These are phyloP conservation scores for Suhomyces tanzawaensis DNA, from an alignment of 805 yeast genomes.

Conservation along the genomic window DNA sequence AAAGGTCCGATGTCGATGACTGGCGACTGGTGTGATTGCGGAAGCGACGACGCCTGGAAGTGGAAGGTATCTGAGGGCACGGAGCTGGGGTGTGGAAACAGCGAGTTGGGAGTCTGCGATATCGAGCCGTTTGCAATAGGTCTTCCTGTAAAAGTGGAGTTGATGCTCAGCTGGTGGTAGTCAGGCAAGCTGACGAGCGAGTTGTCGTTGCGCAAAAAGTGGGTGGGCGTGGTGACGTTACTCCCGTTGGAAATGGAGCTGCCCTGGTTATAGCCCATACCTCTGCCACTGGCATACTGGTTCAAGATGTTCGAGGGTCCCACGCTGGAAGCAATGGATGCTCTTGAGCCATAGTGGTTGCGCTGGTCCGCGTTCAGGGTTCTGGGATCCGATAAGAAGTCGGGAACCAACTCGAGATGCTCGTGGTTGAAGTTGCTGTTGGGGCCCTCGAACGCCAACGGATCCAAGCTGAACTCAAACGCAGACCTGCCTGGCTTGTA, in stretches of 20 bases:
- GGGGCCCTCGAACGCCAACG: conserved; percentile 49
- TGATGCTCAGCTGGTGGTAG: conserved; percentile 11
- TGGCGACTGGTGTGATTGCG: conserved; percentile 1
- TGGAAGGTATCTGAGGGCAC: conserved; percentile 3
- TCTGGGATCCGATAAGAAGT: not conserved
- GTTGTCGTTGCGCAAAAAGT: conserved; percentile 22
- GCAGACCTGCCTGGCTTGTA: conserved; percentile 1
- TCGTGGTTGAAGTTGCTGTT: conserved; percentile 14
- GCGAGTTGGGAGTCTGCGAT: conserved; percentile 21
- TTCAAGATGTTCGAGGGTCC: conserved; percentile 8
- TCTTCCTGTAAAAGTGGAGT: conserved; percentile 8
- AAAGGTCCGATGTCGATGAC: not conserved
- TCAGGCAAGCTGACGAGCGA: conserved; percentile 34
- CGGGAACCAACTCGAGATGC: not conserved
- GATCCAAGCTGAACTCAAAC: conserved; percentile 41
- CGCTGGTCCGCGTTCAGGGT: not conserved
- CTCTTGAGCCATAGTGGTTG: not conserved
- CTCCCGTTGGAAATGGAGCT: conserved; percentile 8
- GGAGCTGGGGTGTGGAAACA: conserved; percentile 4
- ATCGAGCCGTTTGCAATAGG: conserved; percentile 11
- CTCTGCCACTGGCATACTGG: not conserved
- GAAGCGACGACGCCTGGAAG: conserved; percentile 7
- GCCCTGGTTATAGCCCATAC: not conserved
- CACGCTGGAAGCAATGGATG: conserved; percentile 2
- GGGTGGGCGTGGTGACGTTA: conserved; percentile 19